These are phyloP conservation scores for Elsinoe perseae DNA, from an alignment of 2,329 filamentous ascomycete species.

Conservation along the genomic window DNA sequence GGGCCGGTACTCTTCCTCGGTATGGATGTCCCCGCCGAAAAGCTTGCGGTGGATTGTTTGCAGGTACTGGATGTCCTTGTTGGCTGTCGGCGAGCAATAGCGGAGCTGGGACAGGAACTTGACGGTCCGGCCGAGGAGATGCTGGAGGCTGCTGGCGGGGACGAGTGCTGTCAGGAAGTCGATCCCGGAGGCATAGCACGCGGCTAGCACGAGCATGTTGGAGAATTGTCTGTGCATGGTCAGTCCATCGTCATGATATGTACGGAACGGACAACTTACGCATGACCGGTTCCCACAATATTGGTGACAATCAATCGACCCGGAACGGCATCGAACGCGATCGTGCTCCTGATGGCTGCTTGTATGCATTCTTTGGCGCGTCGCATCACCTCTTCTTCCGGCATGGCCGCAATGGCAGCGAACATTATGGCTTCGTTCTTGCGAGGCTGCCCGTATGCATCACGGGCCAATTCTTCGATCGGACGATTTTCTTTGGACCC, in stretches of 20 bases:
- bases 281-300: slow-evolving; percentile 88
- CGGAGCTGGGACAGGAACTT: slow-evolving; percentile 62
- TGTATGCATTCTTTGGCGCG: slow-evolving; percentile 49
- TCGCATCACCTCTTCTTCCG: slow-evolving; percentile 25
- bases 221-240: slow-evolving; percentile 71
- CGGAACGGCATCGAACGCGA: slow-evolving; percentile 68
- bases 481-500: slow-evolving; percentile 21
- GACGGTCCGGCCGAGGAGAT: slow-evolving; percentile 66
- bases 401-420: slow-evolving; percentile 28
- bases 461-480: slow-evolving; percentile 25
- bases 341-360: slow-evolving; percentile 75
- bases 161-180: slow-evolving; percentile 51
- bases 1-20: not conserved
- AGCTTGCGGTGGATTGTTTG: slow-evolving; percentile 38
- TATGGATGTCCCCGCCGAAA: not conserved
- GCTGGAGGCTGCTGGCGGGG: slow-evolving; percentile 46
- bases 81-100: slow-evolving; percentile 66
- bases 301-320: slow-evolving; percentile 77
- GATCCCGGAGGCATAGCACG: slow-evolving; percentile 60
- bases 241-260: not conserved
- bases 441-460: slow-evolving; percentile 26
- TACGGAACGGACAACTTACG: slow-evolving; percentile 56
- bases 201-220: slow-evolving; percentile 83
- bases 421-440: slow-evolving; percentile 30
- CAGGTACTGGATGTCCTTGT: slow-evolving; percentile 67